These are phyloP conservation scores for Gossypium ekmanianum DNA, from an alignment of 345 rosid species.

Conservation along the genomic window DNA sequence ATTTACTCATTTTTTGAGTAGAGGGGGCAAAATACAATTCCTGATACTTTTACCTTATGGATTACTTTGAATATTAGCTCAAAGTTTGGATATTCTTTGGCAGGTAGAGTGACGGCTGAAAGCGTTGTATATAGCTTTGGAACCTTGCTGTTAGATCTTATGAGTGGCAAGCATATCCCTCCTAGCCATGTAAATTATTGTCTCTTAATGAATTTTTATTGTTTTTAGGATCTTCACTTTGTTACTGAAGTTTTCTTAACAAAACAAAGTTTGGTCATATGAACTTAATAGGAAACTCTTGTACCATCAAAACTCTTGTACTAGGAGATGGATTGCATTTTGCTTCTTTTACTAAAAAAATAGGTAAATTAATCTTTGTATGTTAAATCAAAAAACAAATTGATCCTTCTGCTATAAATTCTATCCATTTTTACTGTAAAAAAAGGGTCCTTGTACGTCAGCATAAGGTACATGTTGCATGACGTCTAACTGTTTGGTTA, in stretches of 20 bases:
- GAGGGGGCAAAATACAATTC: too few species aligned
- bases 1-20: too few species aligned
- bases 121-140: conserved; percentile 98
- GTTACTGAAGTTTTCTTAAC: not conserved
- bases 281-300: not conserved
- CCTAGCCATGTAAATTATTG: conserved; percentile 79
- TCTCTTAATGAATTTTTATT: conserved; percentile 9
- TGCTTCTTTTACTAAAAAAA: too few species aligned
- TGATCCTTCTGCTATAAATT: too few species aligned
- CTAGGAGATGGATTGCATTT: too few species aligned
- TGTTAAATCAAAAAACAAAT: too few species aligned
- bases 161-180: conserved; percentile 96
- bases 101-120: conserved; percentile 91
- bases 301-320: too few species aligned
- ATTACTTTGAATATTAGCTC: not conserved
- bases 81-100: conserved; percentile 18
- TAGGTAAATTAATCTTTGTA: too few species aligned
- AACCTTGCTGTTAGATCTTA: conserved; percentile 87
- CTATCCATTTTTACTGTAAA: too few species aligned
- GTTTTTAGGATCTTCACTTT: not conserved
- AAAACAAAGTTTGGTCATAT: not conserved
- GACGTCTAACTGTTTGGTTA: too few species aligned
- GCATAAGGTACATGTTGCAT: too few species aligned
- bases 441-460: too few species aligned
- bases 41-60: not conserved